A percentile compares a stretch with the other conserved stretches of the same genome.
These are phyloP conservation scores for Aureobasidium sp. DNA, from an alignment of 2,329 filamentous ascomycete species.

Conservation along the genomic window DNA sequence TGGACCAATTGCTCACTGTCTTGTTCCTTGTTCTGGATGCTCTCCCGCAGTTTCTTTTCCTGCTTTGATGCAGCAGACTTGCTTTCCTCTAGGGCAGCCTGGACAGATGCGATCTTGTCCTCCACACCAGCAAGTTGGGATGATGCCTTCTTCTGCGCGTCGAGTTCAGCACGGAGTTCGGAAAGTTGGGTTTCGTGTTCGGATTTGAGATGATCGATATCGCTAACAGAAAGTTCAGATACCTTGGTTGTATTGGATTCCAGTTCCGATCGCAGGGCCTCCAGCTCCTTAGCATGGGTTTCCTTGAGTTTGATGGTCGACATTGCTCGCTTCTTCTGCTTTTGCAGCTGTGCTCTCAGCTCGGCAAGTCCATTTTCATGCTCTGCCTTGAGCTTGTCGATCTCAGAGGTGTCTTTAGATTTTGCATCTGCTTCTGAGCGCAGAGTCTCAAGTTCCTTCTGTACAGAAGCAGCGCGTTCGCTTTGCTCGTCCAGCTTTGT, in stretches of 20 bases:
- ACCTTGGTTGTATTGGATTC: slow-evolving; percentile 15
- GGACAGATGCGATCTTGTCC: slow-evolving; percentile 24
- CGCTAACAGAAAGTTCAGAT: slow-evolving; percentile 10
- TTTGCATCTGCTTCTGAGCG: neutral
- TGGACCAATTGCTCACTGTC: slow-evolving; percentile 23
- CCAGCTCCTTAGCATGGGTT: slow-evolving; percentile 18
- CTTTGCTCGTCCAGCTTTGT: neutral
- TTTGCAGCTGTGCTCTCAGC: slow-evolving; percentile 2
- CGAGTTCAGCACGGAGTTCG: slow-evolving; percentile 20
- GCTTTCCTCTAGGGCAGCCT: slow-evolving; percentile 23
- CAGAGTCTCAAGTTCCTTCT: neutral
- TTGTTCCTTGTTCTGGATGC: slow-evolving; percentile 23
- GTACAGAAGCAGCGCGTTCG: neutral
- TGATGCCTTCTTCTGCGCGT: slow-evolving; percentile 20
- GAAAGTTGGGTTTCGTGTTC: slow-evolving; percentile 19
- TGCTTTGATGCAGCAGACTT: slow-evolving; percentile 21
- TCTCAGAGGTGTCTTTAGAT: neutral
- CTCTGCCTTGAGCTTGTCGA: slow-evolving; percentile 5
- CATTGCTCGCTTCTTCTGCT: neutral
- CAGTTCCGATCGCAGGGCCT: slow-evolving; percentile 19
- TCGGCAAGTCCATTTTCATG: neutral
- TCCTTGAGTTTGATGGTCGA: slow-evolving; percentile 15
- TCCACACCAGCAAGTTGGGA: slow-evolving; percentile 23
- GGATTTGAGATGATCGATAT: slow-evolving; percentile 15
- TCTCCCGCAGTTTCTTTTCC: slow-evolving; percentile 23